These are phyloP conservation scores for Rauvolfia tetraphylla DNA, from an alignment of 257 asterid genomes.

Conservation along the genomic window DNA sequence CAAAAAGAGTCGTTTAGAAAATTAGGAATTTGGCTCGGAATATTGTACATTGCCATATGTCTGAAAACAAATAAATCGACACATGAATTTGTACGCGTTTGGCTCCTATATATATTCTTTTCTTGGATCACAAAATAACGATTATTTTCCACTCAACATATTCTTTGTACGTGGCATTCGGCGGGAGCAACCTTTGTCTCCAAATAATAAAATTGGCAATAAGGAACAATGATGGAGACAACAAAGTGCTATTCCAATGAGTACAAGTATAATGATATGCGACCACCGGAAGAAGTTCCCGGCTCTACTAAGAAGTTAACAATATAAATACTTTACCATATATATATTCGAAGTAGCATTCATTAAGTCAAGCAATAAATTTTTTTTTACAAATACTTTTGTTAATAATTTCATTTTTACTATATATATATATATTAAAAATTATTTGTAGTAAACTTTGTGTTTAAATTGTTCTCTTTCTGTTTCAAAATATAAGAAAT, in stretches of 20 bases:
- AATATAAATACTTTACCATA: too few species aligned
- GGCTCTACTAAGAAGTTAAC: too few species aligned
- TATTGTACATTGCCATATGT: not conserved
- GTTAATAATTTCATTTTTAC: too few species aligned
- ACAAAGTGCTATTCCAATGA: conserved; percentile 9
- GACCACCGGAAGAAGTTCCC: too few species aligned
- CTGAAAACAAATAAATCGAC: not conserved
- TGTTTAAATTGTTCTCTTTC: too few species aligned
- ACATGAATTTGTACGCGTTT: too few species aligned
- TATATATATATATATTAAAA: too few species aligned
- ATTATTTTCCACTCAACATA: conserved; percentile 4
- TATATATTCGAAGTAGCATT: too few species aligned
- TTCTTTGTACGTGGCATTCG: conserved; percentile 23
- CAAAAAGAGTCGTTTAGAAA: not conserved
- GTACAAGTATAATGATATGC: conserved; percentile 13
- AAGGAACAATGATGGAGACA: conserved; percentile 24
- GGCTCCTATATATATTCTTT: not conserved
- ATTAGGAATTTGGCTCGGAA: not conserved
- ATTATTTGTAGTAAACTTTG: too few species aligned
- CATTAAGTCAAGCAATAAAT: too few species aligned
- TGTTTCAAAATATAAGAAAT: too few species aligned
- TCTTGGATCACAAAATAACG: conserved; percentile 25
- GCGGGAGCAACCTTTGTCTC: conserved; percentile 20
- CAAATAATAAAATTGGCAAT: conserved; percentile 7
- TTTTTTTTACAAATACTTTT: too few species aligned